Percentiles rank a stretch among this genome's conserved stretches.
phyloP scores from a whole-genome alignment of 805 yeast species.

The Barnettozyma botsteinii region DNA sequence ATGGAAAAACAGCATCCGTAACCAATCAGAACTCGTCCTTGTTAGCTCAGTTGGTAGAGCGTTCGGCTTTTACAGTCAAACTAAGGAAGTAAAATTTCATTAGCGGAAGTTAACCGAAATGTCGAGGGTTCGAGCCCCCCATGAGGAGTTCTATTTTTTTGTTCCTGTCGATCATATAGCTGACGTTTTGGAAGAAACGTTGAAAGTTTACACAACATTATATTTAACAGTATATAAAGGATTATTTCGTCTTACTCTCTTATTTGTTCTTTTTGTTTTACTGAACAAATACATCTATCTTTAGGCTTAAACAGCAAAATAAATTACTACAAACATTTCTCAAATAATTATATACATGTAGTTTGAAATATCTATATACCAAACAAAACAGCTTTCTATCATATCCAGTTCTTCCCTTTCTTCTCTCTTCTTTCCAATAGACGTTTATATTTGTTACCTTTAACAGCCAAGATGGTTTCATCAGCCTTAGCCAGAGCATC shows the following conservation, averaged over 20 bases:
- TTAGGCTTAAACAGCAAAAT: no score
- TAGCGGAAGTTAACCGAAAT: slow-evolving; percentile 23
- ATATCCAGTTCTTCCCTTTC: slow-evolving; percentile 23
- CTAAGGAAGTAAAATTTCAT: slow-evolving; percentile 13
- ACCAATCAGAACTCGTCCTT: slow-evolving; percentile 23
- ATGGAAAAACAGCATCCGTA: not conserved
- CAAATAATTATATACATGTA: no score
- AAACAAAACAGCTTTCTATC: not conserved
- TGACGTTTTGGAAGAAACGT: no score
- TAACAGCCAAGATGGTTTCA: slow-evolving; percentile 50
- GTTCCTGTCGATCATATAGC: no score
- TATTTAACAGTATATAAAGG: no score
- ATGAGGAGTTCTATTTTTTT: slow-evolving; percentile 25
- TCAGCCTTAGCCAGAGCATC: slow-evolving; percentile 67
- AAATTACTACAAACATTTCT: no score
- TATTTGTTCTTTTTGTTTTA: no score
- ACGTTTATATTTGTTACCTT: slow-evolving; percentile 25
- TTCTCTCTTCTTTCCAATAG: slow-evolving; percentile 21
- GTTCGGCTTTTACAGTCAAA: slow-evolving; percentile 27
- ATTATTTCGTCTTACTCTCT: no score
- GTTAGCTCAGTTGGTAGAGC: slow-evolving; percentile 29
- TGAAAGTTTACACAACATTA: no score
- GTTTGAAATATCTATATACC: not conserved
- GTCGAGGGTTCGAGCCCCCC: slow-evolving; percentile 30
- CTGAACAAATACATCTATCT: no score